phyloP scores from a whole-genome alignment of 176 grass and related monocot species.

The Eleusine coracana region DNA sequence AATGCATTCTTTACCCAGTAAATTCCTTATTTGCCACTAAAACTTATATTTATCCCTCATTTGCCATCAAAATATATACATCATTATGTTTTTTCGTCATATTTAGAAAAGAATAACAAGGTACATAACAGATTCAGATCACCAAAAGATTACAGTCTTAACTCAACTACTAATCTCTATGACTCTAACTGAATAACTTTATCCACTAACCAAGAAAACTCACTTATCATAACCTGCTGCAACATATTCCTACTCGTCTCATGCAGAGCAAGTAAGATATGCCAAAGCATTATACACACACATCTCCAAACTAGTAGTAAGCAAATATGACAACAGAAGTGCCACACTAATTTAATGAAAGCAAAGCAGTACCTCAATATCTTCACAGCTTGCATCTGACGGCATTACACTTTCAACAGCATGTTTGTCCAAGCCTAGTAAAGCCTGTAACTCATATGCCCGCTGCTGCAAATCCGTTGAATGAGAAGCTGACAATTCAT shows the following conservation, averaged over 20 bases:
- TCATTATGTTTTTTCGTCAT: background rate
- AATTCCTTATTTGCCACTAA: no score
- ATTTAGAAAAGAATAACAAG: background rate
- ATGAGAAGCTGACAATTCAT: constrained; percentile 96
- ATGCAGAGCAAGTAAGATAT: constrained; percentile 21
- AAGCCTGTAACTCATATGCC: constrained; percentile 89
- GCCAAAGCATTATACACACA: constrained; percentile 20
- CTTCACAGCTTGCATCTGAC: constrained; percentile 94
- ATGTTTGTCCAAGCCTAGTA: constrained; percentile 77
- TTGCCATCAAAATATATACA: no score
- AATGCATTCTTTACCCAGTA: background rate
- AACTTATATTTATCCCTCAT: no score
- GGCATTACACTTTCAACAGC: constrained; percentile 85
- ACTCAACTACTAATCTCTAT: background rate
- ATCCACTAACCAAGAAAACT: background rate
- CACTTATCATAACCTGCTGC: background rate
- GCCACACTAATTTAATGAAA: background rate
- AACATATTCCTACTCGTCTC: background rate
- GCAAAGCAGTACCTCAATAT: constrained; percentile 78
- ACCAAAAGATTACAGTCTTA: background rate
- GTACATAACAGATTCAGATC: background rate
- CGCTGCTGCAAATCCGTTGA: constrained; percentile 98
- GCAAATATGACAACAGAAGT: constrained; percentile 8
- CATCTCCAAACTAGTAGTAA: background rate
- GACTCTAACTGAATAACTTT: background rate